Base-by-base conservation (phyloP, 805 yeast species). In the Pichia scutulata region DNA sequence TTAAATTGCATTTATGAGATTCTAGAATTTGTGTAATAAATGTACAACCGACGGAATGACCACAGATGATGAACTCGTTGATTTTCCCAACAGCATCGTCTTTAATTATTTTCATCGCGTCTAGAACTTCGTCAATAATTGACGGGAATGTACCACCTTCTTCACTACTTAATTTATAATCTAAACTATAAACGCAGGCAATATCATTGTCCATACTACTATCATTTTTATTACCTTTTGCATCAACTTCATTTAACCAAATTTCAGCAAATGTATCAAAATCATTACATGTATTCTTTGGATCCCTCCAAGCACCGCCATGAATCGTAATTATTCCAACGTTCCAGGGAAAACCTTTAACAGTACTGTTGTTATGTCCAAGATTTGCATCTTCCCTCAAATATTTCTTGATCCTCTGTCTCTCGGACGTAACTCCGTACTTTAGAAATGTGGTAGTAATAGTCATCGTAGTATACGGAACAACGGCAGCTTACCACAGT, bases 301-400 rank as follows among this genome's bases (percentile, higher is more conserved):
- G 78, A 59, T 85, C 95, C 53, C 87, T 72, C 96, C 96, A 88
- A 0, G 89, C 95, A 0, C 96, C 96, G 1, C 96, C 96, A 65
- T 88, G 96, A 39, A 88, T 74, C 4, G 37, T 9, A 12, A 33
- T n/a, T n/a, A 52, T 46, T 8, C 18, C 36, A 36, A n/a, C 37
- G 7, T 16, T n/a, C 2, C 10, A n/a, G 10, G 18, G 19, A 33
- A 6, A 13, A 12, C 14, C n/a, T 28, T 13, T 13, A 12, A 28
- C 16, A 28, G 12, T 28, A 16, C 5, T 7, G 5, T 13, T 13
- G 12, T 28, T n/a, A 13, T 28, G 9, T 28, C n/a, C 33, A 3
- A 3, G n/a, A 10, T 28, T 28, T 28, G 3, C 5, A 13, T 28
- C 7, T 28, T 13, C 19, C 19, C 19, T 33, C 7, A 7, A 16